Evolutionary conservation across 176 grass and related monocot genomes (phyloP).

Genomic region (Avena atlantica): DNA sequence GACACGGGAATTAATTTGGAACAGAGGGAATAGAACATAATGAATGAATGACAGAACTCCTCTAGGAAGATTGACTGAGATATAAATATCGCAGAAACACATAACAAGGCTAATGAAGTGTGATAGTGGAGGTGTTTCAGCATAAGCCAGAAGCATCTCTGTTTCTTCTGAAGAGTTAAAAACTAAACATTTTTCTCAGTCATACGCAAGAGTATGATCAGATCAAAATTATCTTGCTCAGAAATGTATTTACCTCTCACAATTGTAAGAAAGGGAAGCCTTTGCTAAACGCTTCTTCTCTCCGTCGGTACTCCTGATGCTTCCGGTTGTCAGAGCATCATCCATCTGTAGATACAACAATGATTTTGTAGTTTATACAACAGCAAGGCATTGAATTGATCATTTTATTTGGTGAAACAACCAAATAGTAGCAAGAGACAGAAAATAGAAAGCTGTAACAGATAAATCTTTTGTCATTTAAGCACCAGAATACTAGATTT

Average conservation of each 20-base stretch:
- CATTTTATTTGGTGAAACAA: background rate
- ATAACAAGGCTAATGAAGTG: background rate
- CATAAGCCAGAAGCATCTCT: background rate
- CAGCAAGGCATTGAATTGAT: background rate
- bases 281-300: conserved; percentile 92
- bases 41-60: background rate
- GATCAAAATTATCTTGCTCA: background rate
- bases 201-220: background rate
- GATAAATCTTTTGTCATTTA: background rate
- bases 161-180: conserved; percentile 10
- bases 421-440: background rate
- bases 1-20: too few relatives aligned
- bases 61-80: background rate
- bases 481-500: conserved; percentile 4
- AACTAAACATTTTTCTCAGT: background rate
- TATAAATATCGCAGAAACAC: background rate
- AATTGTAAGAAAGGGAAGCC: conserved; percentile 97
- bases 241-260: conserved; percentile 83
- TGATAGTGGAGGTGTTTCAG: background rate
- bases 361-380: conserved; percentile 12
- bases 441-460: background rate
- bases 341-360: conserved; percentile 75
- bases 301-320: conserved; percentile 83
- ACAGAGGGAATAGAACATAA: background rate
- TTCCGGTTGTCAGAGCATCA: conserved; percentile 95